Evolutionary conservation across 2,329 filamentous ascomycete species (phyloP).

Genomic region (Sclerotinia spermophila): DNA sequence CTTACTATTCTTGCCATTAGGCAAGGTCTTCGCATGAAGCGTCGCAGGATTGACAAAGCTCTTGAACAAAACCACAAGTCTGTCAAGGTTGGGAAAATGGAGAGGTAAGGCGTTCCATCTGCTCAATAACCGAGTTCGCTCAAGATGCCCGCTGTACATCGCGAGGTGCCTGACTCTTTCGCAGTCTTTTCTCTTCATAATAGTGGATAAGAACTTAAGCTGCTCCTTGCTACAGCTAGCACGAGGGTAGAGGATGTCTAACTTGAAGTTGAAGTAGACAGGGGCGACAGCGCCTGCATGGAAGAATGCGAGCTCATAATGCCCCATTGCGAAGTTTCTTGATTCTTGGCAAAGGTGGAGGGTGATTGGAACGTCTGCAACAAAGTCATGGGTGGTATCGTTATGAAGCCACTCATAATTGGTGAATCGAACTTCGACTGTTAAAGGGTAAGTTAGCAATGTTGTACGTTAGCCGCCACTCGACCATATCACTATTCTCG

Average conservation of each 20-base stretch:
- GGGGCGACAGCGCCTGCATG: neutral
- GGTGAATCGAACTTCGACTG: neutral
- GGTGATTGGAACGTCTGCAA: neutral
- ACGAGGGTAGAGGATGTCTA: neutral
- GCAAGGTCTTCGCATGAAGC: neutral
- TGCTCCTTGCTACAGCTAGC: neutral
- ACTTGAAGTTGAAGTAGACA: neutral
- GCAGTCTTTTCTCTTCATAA: neutral
- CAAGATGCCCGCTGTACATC: neutral
- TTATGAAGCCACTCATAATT: neutral
- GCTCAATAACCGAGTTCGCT: neutral
- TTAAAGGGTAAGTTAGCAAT: neutral
- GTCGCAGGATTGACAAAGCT: neutral
- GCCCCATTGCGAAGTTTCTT: neutral
- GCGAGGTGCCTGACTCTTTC: neutral
- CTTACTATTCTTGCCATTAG: neutral
- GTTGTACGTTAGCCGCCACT: neutral
- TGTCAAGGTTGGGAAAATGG: neutral
- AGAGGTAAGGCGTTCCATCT: neutral
- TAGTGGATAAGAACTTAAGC: neutral
- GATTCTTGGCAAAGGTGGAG: constrained; percentile 3
- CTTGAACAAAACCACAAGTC: neutral
- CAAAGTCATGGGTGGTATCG: neutral
- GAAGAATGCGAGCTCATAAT: neutral
- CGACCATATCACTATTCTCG: neutral